A percentile compares a stretch with the other conserved stretches of the same genome.
These are phyloP conservation scores for Fusarium napiforme DNA, from an alignment of 2,329 filamentous ascomycete genomes.

Conservation along the genomic window DNA sequence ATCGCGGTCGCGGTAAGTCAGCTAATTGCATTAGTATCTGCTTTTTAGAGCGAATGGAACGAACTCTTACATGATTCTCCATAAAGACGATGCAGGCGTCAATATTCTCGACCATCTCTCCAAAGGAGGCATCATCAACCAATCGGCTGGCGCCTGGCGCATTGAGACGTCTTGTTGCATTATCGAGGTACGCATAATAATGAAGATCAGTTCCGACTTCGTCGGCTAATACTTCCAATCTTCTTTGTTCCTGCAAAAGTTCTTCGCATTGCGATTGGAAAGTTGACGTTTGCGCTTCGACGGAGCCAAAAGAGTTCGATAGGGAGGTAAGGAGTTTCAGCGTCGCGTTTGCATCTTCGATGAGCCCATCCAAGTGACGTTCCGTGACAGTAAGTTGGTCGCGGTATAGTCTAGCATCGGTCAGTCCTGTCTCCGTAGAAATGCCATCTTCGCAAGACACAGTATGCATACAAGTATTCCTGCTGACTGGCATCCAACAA, in stretches of 20 bases:
- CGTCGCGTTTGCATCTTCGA: constrained; percentile 80
- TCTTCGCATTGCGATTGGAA: constrained; percentile 95
- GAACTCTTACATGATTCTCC: constrained; percentile 76
- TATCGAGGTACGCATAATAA: constrained; percentile 94
- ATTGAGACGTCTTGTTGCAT: constrained; percentile 88
- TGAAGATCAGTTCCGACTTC: constrained; percentile 90
- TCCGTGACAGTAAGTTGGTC: constrained; percentile 85
- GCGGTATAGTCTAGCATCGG: constrained; percentile 71
- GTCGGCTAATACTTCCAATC: constrained; percentile 81
- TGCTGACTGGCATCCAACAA: constrained; percentile 85
- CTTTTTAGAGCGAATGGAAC: not conserved
- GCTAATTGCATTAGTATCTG: constrained; percentile 56
- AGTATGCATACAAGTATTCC: constrained; percentile 77
- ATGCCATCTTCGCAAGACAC: not conserved
- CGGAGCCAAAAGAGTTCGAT: constrained; percentile 85
- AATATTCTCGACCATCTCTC: constrained; percentile 86
- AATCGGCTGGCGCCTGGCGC: constrained; percentile 88
- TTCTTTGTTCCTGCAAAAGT: constrained; percentile 82
- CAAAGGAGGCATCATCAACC: constrained; percentile 85
- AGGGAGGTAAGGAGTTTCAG: constrained; percentile 81
- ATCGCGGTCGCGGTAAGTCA: constrained; percentile 86
- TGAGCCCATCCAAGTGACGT: constrained; percentile 81
- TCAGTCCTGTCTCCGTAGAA: constrained; percentile 44
- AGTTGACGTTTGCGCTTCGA: constrained; percentile 90
- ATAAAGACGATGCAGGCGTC: constrained; percentile 95